Base-by-base conservation (phyloP, 179 eudicot species). In the Camellia oleifera region DNA sequence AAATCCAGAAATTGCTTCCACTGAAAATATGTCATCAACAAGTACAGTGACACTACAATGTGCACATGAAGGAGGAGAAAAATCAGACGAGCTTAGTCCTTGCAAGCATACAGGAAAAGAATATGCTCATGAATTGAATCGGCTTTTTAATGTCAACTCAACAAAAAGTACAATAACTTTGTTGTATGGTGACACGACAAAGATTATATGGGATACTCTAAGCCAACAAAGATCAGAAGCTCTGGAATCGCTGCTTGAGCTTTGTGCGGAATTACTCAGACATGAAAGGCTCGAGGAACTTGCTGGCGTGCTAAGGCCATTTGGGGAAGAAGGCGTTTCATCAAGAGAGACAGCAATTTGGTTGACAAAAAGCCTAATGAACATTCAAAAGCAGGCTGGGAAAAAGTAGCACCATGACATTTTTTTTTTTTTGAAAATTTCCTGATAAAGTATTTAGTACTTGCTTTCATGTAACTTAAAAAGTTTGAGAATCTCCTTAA, bases 261-360 rank as follows among this genome's bases (percentile, higher is more conserved):
- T 94, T n/a, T 92, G 93, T 81, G 98, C 98, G 11, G 85, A 91
- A 56, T 74, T 94, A 65, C 90, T 94, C 53, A 87, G 89, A 71
- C 92, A 90, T 80, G 92, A 91, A 77, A 92, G 91, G 77, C 86
- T 94, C 7, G 91, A 89, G n/a, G 98, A 94, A 83, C 93, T 94
- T 58, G 84, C 89, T 1, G 97, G 92, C 5, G 90, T 94, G 67
- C 80, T 94, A 32, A 89, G 88, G 79, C 94, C 98, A 42, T 94
- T 94, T 79, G 97, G 98, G 42, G 93, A 90, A 58, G 98, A 92
- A 56, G 68, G 82, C 4, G 94, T 92, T 11, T 94, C 98, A 12
- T 92, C 98, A 14, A 87, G 98, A 53, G 98, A 94, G 82, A 94
- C 98, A 58, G 98, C 98, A 17, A 93, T 93, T 67, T 93, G 98